These are phyloP conservation scores for Volutella citrinella DNA, from an alignment of 2,329 filamentous ascomycete species.

Conservation along the genomic window DNA sequence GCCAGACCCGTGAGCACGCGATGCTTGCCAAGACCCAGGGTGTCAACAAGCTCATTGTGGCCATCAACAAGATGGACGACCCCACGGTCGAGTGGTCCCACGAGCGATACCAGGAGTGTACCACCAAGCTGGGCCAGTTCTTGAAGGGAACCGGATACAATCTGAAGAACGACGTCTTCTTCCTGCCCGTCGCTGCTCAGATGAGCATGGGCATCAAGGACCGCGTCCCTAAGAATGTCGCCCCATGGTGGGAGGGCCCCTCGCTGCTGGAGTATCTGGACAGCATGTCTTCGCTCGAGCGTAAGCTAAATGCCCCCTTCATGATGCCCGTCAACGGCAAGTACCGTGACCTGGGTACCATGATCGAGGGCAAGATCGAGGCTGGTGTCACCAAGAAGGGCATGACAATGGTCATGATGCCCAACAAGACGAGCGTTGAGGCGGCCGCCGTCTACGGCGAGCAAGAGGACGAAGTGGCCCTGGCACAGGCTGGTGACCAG, in stretches of 20 bases:
- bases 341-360: slow-evolving; percentile 95
- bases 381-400: slow-evolving; percentile 92
- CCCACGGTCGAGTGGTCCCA: slow-evolving; percentile 94
- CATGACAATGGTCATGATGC: slow-evolving; percentile 88
- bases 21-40: slow-evolving; percentile 98
- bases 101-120: slow-evolving; percentile 90
- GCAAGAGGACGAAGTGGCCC: slow-evolving; percentile 84
- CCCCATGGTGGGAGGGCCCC: slow-evolving; percentile 83
- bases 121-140: slow-evolving; percentile 80
- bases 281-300: slow-evolving; percentile 85
- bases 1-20: slow-evolving; percentile 95
- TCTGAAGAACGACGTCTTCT: slow-evolving; percentile 85
- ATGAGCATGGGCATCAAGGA: slow-evolving; percentile 84
- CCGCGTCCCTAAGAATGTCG: slow-evolving; percentile 71
- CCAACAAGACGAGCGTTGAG: slow-evolving; percentile 78
- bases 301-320: slow-evolving; percentile 95
- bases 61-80: slow-evolving; percentile 99
- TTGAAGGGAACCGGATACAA: slow-evolving; percentile 93
- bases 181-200: slow-evolving; percentile 96
- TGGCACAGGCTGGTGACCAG: slow-evolving; percentile 90
- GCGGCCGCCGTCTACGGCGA: slow-evolving; percentile 89
- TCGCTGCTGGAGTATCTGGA: slow-evolving; percentile 96
- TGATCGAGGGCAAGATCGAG: slow-evolving; percentile 97
- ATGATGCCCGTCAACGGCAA: slow-evolving; percentile 99
- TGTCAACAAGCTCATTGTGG: slow-evolving; percentile 93